Conservation (phyloP, 2,329 filamentous ascomycete genomes). For the Fusarium sp. region DNA sequence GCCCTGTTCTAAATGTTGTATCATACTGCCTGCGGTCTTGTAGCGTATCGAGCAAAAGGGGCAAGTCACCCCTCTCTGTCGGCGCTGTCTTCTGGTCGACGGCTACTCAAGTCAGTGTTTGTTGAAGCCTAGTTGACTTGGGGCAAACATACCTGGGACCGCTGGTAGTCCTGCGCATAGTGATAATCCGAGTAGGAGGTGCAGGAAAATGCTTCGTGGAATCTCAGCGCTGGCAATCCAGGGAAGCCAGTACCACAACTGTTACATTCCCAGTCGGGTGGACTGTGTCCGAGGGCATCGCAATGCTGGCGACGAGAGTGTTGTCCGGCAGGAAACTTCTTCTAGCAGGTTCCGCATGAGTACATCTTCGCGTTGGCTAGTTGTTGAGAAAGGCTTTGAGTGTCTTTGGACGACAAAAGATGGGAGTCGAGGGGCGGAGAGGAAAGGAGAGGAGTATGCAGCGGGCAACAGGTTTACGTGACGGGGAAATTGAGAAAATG, state of each 20-base stretch:
- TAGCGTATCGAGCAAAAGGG: conserved; percentile 62
- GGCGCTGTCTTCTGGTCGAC: neutral
- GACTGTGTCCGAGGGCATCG: conserved; percentile 32
- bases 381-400: rapidly evolving
- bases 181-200: neutral
- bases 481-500: neutral
- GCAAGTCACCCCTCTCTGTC: conserved; percentile 49
- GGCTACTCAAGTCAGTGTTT: conserved; percentile 1
- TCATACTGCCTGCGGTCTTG: conserved; percentile 62
- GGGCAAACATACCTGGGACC: conserved; percentile 4
- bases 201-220: neutral
- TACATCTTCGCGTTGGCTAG: neutral
- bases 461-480: neutral
- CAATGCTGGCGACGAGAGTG: conserved; percentile 41
- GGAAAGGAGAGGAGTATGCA: neutral
- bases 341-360: conserved; percentile 41
- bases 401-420: neutral
- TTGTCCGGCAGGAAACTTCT: conserved; percentile 34
- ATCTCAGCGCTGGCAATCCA: neutral
- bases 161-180: neutral
- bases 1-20: conserved; percentile 66
- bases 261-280: conserved; percentile 40
- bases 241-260: conserved; percentile 34
- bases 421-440: neutral
- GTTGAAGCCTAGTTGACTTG: neutral